These are phyloP conservation scores for Monilinia laxa DNA, from an alignment of 2,329 filamentous ascomycete genomes.

Conservation along the genomic window DNA sequence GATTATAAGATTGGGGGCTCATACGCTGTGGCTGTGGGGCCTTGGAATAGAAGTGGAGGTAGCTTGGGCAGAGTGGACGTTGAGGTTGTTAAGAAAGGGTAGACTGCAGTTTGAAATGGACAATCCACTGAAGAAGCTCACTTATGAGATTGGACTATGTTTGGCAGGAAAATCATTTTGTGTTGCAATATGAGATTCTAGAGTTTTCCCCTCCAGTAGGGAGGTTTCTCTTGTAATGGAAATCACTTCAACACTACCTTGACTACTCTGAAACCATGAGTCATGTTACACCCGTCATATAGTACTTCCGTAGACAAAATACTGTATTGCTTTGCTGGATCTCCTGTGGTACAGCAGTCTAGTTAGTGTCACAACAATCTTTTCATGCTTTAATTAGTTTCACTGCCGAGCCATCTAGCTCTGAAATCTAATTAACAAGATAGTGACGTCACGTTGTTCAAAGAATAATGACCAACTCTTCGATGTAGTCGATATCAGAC, in stretches of 20 bases:
- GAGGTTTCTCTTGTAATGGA: neutral
- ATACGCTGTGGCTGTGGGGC: neutral
- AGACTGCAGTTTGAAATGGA: neutral
- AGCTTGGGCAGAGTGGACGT: neutral
- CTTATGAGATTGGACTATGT: neutral
- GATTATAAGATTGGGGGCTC: neutral
- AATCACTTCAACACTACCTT: neutral
- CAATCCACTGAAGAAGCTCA: neutral
- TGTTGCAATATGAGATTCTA: neutral
- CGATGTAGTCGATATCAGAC: no score
- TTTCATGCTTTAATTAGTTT: no score
- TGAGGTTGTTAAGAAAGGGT: neutral
- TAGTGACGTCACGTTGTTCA: no score
- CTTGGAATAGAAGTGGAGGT: neutral
- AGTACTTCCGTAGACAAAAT: no score
- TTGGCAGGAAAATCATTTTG: neutral
- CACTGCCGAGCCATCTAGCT: no score
- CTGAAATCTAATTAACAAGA: no score
- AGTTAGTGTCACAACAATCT: no score
- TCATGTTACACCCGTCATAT: no score
- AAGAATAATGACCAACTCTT: no score
- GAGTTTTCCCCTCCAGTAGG: neutral
- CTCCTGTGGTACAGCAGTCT: no score
- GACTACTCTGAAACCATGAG: neutral
- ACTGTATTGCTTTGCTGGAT: no score